A percentile compares a stretch with the other conserved stretches of the same genome.
Conservation (phyloP, 2,329 filamentous ascomycete genomes). For the Cryoendolithus antarcticus region DNA sequence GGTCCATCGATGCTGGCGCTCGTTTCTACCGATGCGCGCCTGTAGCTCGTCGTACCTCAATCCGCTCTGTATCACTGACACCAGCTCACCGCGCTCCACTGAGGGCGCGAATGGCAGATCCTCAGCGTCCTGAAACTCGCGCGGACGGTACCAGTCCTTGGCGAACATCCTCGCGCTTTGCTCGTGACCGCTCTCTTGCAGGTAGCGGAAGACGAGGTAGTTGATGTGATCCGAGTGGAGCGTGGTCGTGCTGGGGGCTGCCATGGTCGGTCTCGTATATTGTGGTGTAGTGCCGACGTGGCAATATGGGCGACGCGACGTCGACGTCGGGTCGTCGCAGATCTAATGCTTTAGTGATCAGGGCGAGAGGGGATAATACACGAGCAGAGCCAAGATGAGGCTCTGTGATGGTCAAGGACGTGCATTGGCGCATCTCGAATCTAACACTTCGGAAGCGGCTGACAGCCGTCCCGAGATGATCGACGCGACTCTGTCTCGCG, state of each 20-base stretch:
- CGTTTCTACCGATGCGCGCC: constrained; percentile 12
- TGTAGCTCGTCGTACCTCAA: constrained; percentile 35
- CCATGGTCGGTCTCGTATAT: constrained; percentile 9
- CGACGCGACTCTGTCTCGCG: too few relatives aligned
- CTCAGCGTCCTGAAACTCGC: constrained; percentile 39
- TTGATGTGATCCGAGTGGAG: constrained; percentile 53
- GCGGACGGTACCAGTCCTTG: constrained; percentile 45
- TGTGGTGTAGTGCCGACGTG: too few relatives aligned
- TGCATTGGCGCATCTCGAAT: too few relatives aligned
- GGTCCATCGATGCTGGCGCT: constrained; percentile 17
- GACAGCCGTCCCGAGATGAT: too few relatives aligned
- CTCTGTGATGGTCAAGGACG: too few relatives aligned
- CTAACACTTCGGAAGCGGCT: too few relatives aligned
- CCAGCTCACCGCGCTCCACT: constrained; percentile 46
- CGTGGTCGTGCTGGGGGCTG: constrained; percentile 30
- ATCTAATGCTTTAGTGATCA: too few relatives aligned
- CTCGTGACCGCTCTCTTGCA: constrained; percentile 26
- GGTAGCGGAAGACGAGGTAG: constrained; percentile 56
- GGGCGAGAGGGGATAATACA: too few relatives aligned
- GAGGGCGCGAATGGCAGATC: constrained; percentile 47
- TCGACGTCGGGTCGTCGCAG: too few relatives aligned
- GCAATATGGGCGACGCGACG: too few relatives aligned
- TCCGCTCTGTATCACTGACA: constrained; percentile 52
- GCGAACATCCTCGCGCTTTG: constrained; percentile 42
- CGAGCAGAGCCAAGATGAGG: too few relatives aligned